Evolutionary conservation across 2,329 filamentous ascomycete species (phyloP).

Genomic region (Stachybotrys chartarum): DNA sequence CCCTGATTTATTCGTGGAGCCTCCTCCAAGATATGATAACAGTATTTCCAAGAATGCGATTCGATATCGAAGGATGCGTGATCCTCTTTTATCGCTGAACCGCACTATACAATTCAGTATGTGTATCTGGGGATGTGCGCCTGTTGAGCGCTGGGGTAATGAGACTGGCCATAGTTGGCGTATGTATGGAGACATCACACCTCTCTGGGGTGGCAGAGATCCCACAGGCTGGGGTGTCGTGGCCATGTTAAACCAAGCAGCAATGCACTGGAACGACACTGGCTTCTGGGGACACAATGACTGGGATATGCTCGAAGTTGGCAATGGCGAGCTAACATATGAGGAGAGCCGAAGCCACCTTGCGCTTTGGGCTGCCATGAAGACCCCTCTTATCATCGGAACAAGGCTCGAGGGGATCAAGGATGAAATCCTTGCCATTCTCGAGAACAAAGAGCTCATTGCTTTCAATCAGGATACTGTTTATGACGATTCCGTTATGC

Average conservation of each 20-base stretch:
- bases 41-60: conserved; percentile 21
- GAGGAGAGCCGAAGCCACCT: conserved; percentile 43
- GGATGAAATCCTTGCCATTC: conserved; percentile 26
- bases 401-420: conserved; percentile 29
- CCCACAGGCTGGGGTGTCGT: conserved; percentile 22
- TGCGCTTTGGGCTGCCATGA: conserved; percentile 43
- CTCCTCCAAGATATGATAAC: conserved; percentile 13
- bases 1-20: conserved; percentile 10
- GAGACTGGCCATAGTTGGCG: conserved; percentile 38
- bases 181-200: conserved; percentile 25
- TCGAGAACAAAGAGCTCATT: conserved; percentile 33
- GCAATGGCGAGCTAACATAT: conserved; percentile 37
- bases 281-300: conserved; percentile 45
- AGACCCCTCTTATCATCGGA: conserved; percentile 42
- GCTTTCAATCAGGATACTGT: conserved; percentile 39
- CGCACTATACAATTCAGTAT: conserved; percentile 42
- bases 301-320: conserved; percentile 43
- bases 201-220: conserved; percentile 4
- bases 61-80: conserved; percentile 43
- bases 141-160: conserved; percentile 43
- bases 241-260: conserved; percentile 35
- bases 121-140: conserved; percentile 46
- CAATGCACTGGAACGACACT: conserved; percentile 20
- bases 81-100: conserved; percentile 36
- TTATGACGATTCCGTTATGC: conserved; percentile 32